Evolutionary conservation across 139 green algal species (phyloP), one percentile per base, ranked within the genome.

Genomic region (Desmodesmus armatus): DNA sequence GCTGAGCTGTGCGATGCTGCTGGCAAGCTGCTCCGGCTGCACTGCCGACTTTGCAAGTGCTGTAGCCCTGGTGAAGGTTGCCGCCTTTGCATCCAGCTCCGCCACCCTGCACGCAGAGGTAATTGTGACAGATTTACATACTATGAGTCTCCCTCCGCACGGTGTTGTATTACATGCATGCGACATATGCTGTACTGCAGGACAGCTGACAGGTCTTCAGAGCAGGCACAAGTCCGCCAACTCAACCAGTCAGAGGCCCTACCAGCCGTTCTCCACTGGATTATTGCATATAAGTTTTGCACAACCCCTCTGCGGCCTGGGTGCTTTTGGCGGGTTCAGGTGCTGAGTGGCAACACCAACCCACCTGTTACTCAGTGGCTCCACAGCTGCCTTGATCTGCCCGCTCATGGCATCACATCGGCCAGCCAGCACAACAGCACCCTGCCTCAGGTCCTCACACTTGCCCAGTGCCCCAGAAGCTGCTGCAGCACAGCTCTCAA

Each of bases 391-490:
- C 2, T 72, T 21, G n/a, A 82, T 71, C 23, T 72, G 55, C 19
- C 15, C 25, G 39, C 2, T 23, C 6, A 82, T 37, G n/a, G 6
- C 55, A 39, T 53, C 76, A 35, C 71, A 21, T 0, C 76, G 19
- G 37, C 76, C 41, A 17, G n/a, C 55, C 37, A 44, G 11, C 53
- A 82, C 76, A 21, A 58, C 76, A 27, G 53, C 35, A 2, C 37
- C 37, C 55, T 82, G 76, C 55, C 76, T 27, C 76, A 82, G 76
- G 55, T 60, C 23, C 55, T 82, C 76, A 55, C 55, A 72, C 76
- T 72, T 82, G 21, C 25, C 53, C 37, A 82, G 23, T 25, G 53
- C 76, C n/a, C 37, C 55, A 41, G 15, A 17, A n/a, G 51, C 76
- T 21, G 31, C 76, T 15, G 25, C 69, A 77, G 69, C 69, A 53